Evolutionary conservation across 768 basidiomycete species (phyloP).

Genomic region (Psilocybe subaeruginosa): DNA sequence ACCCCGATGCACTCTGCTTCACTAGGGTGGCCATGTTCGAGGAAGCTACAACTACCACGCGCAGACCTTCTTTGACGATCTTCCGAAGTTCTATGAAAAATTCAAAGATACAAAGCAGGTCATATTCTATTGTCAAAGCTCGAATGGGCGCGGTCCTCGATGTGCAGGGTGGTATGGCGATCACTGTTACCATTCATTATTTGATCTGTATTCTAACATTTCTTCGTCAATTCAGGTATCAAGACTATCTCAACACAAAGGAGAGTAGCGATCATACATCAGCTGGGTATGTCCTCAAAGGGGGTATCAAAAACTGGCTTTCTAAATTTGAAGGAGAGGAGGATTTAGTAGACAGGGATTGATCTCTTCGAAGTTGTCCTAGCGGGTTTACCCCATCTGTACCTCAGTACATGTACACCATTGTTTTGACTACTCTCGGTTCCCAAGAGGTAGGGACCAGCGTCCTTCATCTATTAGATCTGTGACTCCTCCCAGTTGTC

Average conservation of each 20-base stretch:
- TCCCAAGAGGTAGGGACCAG: too few relatives aligned
- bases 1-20: neutral
- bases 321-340: constrained; percentile 6
- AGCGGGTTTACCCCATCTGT: too few relatives aligned
- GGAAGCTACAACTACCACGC: constrained; percentile 53
- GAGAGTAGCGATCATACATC: neutral
- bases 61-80: constrained; percentile 51
- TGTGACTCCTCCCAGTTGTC: too few relatives aligned
- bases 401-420: too few relatives aligned
- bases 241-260: constrained; percentile 10
- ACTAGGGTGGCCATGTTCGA: constrained; percentile 55
- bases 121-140: constrained; percentile 59
- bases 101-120: constrained; percentile 42
- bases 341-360: constrained; percentile 9
- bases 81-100: constrained; percentile 42
- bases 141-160: constrained; percentile 52
- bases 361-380: neutral
- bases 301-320: constrained; percentile 16
- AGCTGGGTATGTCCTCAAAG: constrained; percentile 8
- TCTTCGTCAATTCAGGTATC: constrained; percentile 5
- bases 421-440: too few relatives aligned
- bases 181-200: too few relatives aligned
- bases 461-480: too few relatives aligned
- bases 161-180: constrained; percentile 54
- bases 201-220: neutral